These are phyloP conservation scores for Cutaneotrichosporon arboriforme DNA, from an alignment of 1,284 basidiomycete species.

Conservation along the genomic window DNA sequence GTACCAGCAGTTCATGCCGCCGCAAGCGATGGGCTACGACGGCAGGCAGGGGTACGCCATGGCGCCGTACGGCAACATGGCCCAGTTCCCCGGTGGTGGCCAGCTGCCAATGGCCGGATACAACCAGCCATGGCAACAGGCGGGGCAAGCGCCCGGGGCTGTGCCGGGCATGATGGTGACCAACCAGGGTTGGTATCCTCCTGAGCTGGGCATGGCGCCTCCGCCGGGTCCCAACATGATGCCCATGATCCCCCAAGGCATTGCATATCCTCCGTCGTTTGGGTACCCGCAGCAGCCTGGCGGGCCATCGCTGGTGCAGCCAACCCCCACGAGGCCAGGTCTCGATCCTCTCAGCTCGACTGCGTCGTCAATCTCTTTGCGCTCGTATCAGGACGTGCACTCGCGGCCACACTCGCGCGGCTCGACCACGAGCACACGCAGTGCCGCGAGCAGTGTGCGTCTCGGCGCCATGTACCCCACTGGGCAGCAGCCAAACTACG, in stretches of 20 bases:
- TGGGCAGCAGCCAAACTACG: conserved; percentile 19
- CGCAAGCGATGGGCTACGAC: conserved; percentile 9
- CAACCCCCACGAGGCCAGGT: conserved; percentile 33
- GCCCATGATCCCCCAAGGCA: conserved; percentile 40
- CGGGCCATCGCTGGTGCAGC: conserved; percentile 25
- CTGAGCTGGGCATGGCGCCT: conserved; percentile 18
- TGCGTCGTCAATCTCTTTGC: conserved; percentile 40
- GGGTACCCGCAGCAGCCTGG: conserved; percentile 2
- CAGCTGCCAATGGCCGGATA: conserved; percentile 12
- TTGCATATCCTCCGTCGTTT: conserved; percentile 20
- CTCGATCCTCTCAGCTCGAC: conserved; percentile 37
- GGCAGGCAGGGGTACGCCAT: conserved; percentile 4
- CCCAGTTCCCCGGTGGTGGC: conserved; percentile 6
- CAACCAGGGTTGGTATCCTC: conserved; percentile 10
- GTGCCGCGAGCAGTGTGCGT: conserved; percentile 39
- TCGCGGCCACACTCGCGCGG: conserved; percentile 43
- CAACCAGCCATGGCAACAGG: conserved; percentile 8
- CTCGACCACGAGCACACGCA: conserved; percentile 40
- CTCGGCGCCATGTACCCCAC: conserved; percentile 40
- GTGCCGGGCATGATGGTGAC: conserved; percentile 3
- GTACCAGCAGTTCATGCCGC: conserved; percentile 11
- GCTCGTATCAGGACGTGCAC: conserved; percentile 37
- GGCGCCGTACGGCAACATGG: conserved; percentile 2
- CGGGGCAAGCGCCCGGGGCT: not conserved
- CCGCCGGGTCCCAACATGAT: conserved; percentile 18